Evolutionary conservation across 495 filamentous ascomycete species (phyloP).

Genomic region (Podospora tetraspora): DNA sequence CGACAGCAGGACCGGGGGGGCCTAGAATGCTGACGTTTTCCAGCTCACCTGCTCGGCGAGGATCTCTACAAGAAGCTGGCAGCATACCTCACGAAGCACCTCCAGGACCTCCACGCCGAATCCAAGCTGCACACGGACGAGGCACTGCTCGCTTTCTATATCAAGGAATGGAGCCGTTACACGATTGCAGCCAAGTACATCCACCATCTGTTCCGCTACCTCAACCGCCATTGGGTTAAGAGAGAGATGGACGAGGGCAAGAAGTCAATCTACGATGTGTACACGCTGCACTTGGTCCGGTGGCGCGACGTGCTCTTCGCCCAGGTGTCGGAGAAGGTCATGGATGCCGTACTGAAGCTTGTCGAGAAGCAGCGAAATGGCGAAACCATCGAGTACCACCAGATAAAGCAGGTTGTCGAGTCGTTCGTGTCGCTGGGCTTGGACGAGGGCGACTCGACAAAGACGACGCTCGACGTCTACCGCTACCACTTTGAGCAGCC

Average conservation of each 20-base stretch:
- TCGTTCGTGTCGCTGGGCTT: constrained; percentile 94
- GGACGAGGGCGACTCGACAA: constrained; percentile 87
- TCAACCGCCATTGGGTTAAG: constrained; percentile 99
- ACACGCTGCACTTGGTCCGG: constrained; percentile 90
- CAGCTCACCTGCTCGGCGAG: constrained; percentile 90
- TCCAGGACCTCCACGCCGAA: constrained; percentile 57
- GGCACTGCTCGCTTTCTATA: constrained; percentile 90
- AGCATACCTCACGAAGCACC: constrained; percentile 72
- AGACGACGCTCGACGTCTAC: constrained; percentile 94
- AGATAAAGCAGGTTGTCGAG: constrained; percentile 96
- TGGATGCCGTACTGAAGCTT: constrained; percentile 89
- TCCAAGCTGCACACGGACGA: constrained; percentile 81
- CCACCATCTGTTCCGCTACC: constrained; percentile 94
- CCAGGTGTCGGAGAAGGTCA: constrained; percentile 77
- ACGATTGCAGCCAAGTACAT: constrained; percentile 93
- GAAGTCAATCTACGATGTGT: constrained; percentile 96
- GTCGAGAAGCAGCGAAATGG: constrained; percentile 97
- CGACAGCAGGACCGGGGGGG: not conserved
- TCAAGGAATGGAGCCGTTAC: constrained; percentile 91
- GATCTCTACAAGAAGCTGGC: constrained; percentile 91
- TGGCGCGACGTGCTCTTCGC: constrained; percentile 91
- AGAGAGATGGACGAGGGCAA: constrained; percentile 98
- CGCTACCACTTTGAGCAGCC: constrained; percentile 84
- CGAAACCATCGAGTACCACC: constrained; percentile 94
- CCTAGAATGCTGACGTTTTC: constrained; percentile 15